Conservation (phyloP, 2,329 filamentous ascomycete species). For the Thelonectria blattea region DNA sequence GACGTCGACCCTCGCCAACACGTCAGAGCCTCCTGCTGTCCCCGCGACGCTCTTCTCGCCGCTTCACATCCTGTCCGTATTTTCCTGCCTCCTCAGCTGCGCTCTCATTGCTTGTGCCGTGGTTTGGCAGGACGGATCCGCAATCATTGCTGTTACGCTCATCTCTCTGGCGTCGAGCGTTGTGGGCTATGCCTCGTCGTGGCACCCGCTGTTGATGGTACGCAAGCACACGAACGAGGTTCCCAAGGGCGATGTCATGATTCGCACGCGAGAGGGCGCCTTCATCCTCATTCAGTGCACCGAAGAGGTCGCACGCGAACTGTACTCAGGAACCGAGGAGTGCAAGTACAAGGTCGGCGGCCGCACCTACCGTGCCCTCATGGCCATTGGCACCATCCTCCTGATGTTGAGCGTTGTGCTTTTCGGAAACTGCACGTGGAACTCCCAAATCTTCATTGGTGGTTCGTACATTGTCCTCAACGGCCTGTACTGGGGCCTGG, state of each 20-base stretch:
- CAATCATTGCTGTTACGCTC: constrained; percentile 52
- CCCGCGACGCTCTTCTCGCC: constrained; percentile 57
- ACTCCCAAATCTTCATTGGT: constrained; percentile 64
- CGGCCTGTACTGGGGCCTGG: constrained; percentile 63
- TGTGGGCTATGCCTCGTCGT: constrained; percentile 63
- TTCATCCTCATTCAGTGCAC: constrained; percentile 64
- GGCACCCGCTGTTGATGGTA: constrained; percentile 61
- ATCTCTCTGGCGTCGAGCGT: constrained; percentile 61
- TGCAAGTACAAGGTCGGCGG: constrained; percentile 60
- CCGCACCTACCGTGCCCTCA: constrained; percentile 57
- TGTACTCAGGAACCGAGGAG: constrained; percentile 66
- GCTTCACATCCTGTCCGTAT: constrained; percentile 58
- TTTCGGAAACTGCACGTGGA: constrained; percentile 67
- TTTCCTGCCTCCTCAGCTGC: constrained; percentile 57
- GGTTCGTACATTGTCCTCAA: constrained; percentile 65
- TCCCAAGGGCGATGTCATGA: constrained; percentile 64
- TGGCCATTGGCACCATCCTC: constrained; percentile 63
- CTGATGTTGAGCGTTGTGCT: constrained; percentile 68
- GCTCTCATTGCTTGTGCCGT: constrained; percentile 53
- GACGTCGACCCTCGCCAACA: constrained; percentile 48
- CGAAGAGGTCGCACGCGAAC: constrained; percentile 66
- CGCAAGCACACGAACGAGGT: constrained; percentile 56
- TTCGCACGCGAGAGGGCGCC: constrained; percentile 64
- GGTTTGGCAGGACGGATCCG: constrained; percentile 45
- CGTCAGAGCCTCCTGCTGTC: constrained; percentile 51